These are phyloP conservation scores for Fusarium metavorans DNA, from an alignment of 2,329 filamentous ascomycete species.

Conservation along the genomic window DNA sequence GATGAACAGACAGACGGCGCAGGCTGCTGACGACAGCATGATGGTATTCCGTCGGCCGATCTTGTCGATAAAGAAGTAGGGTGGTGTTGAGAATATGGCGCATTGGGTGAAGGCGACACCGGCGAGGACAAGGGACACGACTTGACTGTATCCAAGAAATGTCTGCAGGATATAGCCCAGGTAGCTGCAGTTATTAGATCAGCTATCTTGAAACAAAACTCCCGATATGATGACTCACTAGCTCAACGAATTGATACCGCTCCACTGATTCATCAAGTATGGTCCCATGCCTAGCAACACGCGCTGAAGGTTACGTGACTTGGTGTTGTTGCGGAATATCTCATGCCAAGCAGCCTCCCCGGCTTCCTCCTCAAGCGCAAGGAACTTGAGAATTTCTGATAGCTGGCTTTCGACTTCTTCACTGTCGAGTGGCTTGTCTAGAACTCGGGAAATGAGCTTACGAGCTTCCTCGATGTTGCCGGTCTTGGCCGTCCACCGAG, in stretches of 20 bases:
- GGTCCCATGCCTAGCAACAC: slow-evolving; percentile 4
- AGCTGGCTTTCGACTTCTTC: slow-evolving; percentile 8
- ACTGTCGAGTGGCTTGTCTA: neutral
- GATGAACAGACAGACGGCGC: slow-evolving; percentile 1
- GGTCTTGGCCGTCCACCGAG: slow-evolving; percentile 7
- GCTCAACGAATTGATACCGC: neutral
- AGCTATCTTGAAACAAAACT: too few relatives aligned
- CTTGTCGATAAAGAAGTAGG: slow-evolving; percentile 15
- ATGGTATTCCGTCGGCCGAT: slow-evolving; percentile 10
- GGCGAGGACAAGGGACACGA: slow-evolving; percentile 10
- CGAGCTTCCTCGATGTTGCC: slow-evolving; percentile 8
- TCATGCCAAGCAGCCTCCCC: slow-evolving; percentile 11
- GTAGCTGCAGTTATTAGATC: neutral
- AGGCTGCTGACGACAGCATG: neutral
- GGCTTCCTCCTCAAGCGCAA: neutral
- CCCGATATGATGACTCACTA: neutral
- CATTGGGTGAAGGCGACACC: slow-evolving; percentile 15
- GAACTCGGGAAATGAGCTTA: neutral
- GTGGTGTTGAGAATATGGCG: neutral
- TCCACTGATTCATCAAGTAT: neutral
- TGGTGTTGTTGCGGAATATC: slow-evolving; percentile 13
- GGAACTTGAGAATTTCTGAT: slow-evolving; percentile 4
- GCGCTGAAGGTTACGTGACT: slow-evolving; percentile 9
- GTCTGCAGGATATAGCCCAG: neutral
- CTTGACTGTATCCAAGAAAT: slow-evolving; percentile 3